Evolutionary conservation across 345 rosid species (phyloP).

Genomic region (Pelargonium nanum): DNA sequence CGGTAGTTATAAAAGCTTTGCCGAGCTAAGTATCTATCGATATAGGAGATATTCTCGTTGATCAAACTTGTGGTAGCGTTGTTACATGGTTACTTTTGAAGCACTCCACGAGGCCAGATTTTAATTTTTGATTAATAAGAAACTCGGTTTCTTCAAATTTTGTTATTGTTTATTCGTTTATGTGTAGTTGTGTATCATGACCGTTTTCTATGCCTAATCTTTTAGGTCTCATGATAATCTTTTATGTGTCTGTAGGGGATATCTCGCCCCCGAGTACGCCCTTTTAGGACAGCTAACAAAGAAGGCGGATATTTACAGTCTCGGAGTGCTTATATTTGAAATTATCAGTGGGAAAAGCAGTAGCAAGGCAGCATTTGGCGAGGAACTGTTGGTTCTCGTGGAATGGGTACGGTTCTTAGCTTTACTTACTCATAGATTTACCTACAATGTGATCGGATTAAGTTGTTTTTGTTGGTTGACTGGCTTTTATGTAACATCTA

Average conservation of each 20-base stretch:
- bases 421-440: background rate
- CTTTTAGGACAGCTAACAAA: conserved; percentile 71
- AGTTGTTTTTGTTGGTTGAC: too few relatives aligned
- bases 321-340: conserved; percentile 79
- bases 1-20: too few relatives aligned
- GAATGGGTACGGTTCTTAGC: conserved; percentile 64
- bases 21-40: too few relatives aligned
- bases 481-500: too few relatives aligned
- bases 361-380: conserved; percentile 72
- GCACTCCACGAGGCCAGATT: too few relatives aligned
- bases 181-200: too few relatives aligned
- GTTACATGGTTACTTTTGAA: too few relatives aligned
- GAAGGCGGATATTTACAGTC: conserved; percentile 94
- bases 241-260: conserved; percentile 47
- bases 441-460: background rate
- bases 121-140: too few relatives aligned
- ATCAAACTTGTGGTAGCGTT: too few relatives aligned
- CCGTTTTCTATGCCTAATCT: background rate
- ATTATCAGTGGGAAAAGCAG: conserved; percentile 76
- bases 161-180: too few relatives aligned
- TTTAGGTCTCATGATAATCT: background rate
- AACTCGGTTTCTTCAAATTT: too few relatives aligned
- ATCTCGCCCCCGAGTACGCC: conserved; percentile 94
- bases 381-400: conserved; percentile 47
- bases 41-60: too few relatives aligned